phyloP scores from a whole-genome alignment of 179 eudicot genomes.

The Silene vulgaris region DNA sequence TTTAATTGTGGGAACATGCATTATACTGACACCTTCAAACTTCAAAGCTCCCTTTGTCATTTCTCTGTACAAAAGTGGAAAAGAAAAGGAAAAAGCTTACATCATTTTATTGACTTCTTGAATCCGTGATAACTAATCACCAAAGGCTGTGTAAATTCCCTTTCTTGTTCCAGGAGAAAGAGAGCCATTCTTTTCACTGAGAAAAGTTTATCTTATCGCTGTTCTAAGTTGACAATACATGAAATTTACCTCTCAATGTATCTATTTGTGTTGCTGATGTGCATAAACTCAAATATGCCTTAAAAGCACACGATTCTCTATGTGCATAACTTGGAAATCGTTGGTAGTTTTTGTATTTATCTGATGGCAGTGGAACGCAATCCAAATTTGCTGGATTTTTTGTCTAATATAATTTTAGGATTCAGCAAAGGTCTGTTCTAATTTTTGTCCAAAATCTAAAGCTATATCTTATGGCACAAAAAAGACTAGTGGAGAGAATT shows the following conservation, averaged over 20 bases:
- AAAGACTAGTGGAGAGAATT: neutral
- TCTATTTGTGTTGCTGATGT: conserved; percentile 1
- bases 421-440: no score
- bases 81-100: neutral
- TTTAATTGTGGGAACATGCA: neutral
- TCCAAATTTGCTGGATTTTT: no score
- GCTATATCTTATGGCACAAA: no score
- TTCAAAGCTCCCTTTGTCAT: neutral
- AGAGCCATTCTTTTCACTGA: neutral
- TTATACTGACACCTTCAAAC: neutral
- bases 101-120: neutral
- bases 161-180: conserved; percentile 11
- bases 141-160: neutral
- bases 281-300: neutral
- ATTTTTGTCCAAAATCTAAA: no score
- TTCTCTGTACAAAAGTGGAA: neutral
- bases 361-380: neutral
- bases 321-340: neutral
- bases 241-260: neutral
- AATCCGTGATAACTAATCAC: neutral
- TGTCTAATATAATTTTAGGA: no score
- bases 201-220: neutral
- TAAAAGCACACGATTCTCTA: neutral
- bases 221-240: neutral
- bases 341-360: neutral